These are phyloP conservation scores for Quercus gilva DNA, from an alignment of 306 rosid genomes.

Conservation along the genomic window DNA sequence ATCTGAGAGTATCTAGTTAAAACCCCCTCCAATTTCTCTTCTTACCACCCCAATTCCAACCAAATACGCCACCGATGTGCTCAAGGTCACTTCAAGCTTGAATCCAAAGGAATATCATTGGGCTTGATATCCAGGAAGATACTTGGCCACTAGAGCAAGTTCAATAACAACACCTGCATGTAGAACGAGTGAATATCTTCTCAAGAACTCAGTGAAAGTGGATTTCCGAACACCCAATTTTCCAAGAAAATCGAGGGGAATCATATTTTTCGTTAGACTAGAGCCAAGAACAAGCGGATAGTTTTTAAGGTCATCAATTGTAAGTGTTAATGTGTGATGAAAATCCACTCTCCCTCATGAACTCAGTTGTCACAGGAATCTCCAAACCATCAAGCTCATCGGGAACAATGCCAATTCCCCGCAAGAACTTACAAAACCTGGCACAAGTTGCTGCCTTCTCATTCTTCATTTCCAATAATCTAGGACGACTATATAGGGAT, in stretches of 20 bases:
- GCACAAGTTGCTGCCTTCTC: conserved; percentile 54
- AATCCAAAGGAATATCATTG: conserved; percentile 76
- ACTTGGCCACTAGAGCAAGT: conserved; percentile 73
- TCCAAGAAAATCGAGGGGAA: conserved; percentile 93
- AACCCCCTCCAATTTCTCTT: conserved; percentile 77
- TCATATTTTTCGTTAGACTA: conserved; percentile 90
- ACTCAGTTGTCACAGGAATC: conserved; percentile 87
- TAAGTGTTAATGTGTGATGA: conserved; percentile 78
- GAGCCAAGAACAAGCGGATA: conserved; percentile 96
- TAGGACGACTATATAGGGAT: conserved; percentile 65
- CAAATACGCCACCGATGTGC: conserved; percentile 90
- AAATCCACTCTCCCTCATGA: conserved; percentile 92
- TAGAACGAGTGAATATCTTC: conserved; percentile 85
- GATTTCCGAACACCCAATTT: conserved; percentile 88
- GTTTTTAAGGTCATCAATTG: conserved; percentile 76
- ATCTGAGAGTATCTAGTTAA: conserved; percentile 82
- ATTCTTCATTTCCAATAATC: conserved; percentile 78
- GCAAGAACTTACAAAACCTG: conserved; percentile 67
- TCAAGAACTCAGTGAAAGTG: conserved; percentile 70
- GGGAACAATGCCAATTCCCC: conserved; percentile 73
- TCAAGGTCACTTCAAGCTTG: conserved; percentile 98
- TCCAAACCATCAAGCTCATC: conserved; percentile 98
- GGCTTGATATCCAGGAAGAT: conserved; percentile 91
- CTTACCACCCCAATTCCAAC: conserved; percentile 89
- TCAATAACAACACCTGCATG: conserved; percentile 95